Conservation (phyloP, 148 eudicot species). For the Cornus suecica region DNA sequence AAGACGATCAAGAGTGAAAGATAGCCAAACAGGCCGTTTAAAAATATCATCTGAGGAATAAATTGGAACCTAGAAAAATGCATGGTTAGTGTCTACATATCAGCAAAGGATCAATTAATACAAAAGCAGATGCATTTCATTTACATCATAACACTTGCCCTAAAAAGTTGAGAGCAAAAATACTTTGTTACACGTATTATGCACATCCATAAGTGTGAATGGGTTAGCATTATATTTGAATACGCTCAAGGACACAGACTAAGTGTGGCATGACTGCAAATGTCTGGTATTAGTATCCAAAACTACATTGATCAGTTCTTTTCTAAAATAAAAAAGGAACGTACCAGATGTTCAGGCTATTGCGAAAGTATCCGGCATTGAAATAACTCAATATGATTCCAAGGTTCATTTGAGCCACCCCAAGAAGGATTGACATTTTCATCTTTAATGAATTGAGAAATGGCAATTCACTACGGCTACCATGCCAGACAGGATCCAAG, state of each 20-base stretch:
- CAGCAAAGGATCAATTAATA: too few species aligned
- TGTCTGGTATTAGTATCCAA: constrained; percentile 5
- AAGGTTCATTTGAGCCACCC: constrained; percentile 61
- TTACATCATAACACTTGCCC: not conserved
- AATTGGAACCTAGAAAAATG: constrained; percentile 47
- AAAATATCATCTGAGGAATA: constrained; percentile 55
- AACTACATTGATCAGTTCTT: not conserved
- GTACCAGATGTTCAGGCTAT: constrained; percentile 41
- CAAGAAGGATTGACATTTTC: constrained; percentile 60
- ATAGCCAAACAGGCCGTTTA: constrained; percentile 53
- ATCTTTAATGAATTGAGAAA: constrained; percentile 52
- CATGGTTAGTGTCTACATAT: not conserved
- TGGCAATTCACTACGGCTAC: constrained; percentile 52
- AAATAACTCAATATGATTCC: constrained; percentile 50
- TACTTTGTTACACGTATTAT: not conserved
- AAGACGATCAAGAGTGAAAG: constrained; percentile 50
- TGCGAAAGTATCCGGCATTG: constrained; percentile 41
- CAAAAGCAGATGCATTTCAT: not conserved
- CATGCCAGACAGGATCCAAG: constrained; percentile 59
- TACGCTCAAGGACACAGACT: constrained; percentile 15
- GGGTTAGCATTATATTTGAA: not conserved
- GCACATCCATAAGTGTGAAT: not conserved
- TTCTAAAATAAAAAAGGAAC: not conserved
- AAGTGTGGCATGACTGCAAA: constrained; percentile 10
- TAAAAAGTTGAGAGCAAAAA: not conserved